phyloP scores from a whole-genome alignment of 2,329 filamentous ascomycete species.

The Bipolaris sorokiniana region DNA sequence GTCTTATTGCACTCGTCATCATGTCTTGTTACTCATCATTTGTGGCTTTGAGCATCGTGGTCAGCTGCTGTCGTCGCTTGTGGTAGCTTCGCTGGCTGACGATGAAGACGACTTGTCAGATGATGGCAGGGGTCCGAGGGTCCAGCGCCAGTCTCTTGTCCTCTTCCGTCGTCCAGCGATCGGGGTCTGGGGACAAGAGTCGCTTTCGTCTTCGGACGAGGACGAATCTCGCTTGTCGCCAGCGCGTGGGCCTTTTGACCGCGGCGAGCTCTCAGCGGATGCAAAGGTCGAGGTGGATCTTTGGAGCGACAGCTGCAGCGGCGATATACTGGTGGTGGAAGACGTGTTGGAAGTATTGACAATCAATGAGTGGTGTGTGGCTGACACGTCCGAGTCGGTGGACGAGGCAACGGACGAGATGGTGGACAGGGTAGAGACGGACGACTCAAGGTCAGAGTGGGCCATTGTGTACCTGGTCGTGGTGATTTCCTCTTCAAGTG shows the following conservation, averaged over 20 bases:
- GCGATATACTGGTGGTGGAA: slow-evolving; percentile 22
- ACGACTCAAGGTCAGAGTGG: slow-evolving; percentile 61
- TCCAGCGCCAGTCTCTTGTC: slow-evolving; percentile 64
- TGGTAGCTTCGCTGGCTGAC: slow-evolving; percentile 29
- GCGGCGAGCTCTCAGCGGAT: slow-evolving; percentile 35
- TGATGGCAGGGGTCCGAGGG: slow-evolving; percentile 55
- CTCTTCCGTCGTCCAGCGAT: slow-evolving; percentile 61
- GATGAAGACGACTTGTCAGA: slow-evolving; percentile 29
- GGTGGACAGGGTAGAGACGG: slow-evolving; percentile 44
- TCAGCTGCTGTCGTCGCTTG: slow-evolving; percentile 42
- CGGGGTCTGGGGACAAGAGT: slow-evolving; percentile 59
- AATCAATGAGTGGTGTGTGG: slow-evolving; percentile 23
- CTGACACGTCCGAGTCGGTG: slow-evolving; percentile 18
- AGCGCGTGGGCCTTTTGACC: slow-evolving; percentile 33
- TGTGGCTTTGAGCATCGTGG: not conserved
- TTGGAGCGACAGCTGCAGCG: slow-evolving; percentile 15
- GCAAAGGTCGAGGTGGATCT: slow-evolving; percentile 20
- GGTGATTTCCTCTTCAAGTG: slow-evolving; percentile 65
- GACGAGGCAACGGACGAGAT: slow-evolving; percentile 24
- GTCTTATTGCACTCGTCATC: not conserved
- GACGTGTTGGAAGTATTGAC: slow-evolving; percentile 19
- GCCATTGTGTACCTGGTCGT: slow-evolving; percentile 62
- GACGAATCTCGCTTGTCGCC: slow-evolving; percentile 55
- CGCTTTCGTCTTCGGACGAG: slow-evolving; percentile 55
- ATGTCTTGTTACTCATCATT: not conserved